Conservation (phyloP, 2,329 filamentous ascomycete species). For the Berkeleyomyces basicola region DNA sequence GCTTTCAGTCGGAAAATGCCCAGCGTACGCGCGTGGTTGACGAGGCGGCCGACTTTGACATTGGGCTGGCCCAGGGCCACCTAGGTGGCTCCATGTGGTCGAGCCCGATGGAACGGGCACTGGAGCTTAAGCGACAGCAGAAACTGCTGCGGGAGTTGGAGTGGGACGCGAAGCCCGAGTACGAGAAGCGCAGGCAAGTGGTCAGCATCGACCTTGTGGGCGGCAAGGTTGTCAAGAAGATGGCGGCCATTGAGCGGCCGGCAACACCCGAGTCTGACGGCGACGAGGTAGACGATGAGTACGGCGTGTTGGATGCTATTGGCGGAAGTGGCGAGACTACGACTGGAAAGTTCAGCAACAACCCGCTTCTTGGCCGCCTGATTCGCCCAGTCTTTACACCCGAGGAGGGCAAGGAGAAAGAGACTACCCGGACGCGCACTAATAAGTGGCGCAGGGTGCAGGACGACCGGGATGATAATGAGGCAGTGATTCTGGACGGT, state of each 20-base stretch:
- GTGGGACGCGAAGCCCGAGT: slow-evolving; percentile 70
- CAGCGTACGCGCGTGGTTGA: slow-evolving; percentile 71
- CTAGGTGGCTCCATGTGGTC: slow-evolving; percentile 59
- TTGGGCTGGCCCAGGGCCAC: slow-evolving; percentile 26
- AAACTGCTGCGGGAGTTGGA: slow-evolving; percentile 71
- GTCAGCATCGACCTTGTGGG: slow-evolving; percentile 70
- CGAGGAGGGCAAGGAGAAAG: slow-evolving; percentile 34
- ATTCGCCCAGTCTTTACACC: slow-evolving; percentile 42
- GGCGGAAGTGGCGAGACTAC: slow-evolving; percentile 16
- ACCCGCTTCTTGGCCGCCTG: slow-evolving; percentile 47
- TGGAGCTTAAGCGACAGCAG: slow-evolving; percentile 73
- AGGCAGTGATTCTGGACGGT: slow-evolving; percentile 41
- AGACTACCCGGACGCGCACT: slow-evolving; percentile 22
- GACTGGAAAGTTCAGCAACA: slow-evolving; percentile 50
- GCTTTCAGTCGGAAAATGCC: slow-evolving; percentile 75
- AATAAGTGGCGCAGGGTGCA: slow-evolving; percentile 42
- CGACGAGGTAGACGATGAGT: slow-evolving; percentile 21
- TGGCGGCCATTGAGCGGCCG: slow-evolving; percentile 45
- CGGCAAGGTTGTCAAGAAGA: slow-evolving; percentile 57
- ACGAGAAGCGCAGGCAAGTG: slow-evolving; percentile 73
- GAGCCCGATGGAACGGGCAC: slow-evolving; percentile 62
- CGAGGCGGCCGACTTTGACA: slow-evolving; percentile 54
- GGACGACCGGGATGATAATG: slow-evolving; percentile 42
- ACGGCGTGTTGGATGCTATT: slow-evolving; percentile 11
- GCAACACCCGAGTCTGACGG: slow-evolving; percentile 34